phyloP scores from a whole-genome alignment of 805 yeast genomes.

The Tetrapisispora namnaoensis region DNA sequence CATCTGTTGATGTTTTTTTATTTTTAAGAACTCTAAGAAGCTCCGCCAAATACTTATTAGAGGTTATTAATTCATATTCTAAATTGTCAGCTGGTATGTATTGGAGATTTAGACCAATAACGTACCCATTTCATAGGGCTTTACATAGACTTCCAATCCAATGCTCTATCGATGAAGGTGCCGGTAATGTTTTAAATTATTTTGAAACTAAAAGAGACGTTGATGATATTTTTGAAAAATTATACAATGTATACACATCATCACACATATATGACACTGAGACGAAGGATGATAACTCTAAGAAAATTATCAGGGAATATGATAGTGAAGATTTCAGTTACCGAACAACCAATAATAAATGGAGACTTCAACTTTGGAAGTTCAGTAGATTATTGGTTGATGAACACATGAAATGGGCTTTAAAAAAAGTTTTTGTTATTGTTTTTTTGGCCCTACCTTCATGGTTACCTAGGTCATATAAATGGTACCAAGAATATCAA shows the following conservation, averaged over 20 bases:
- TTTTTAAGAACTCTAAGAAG: conserved; percentile 35
- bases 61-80: conserved; percentile 17
- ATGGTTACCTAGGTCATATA: conserved; percentile 32
- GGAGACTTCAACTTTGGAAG: conserved; percentile 34
- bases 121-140: conserved; percentile 34
- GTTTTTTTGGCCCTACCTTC: conserved; percentile 35
- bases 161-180: conserved; percentile 39
- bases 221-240: conserved; percentile 36
- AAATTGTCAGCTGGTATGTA: conserved; percentile 16
- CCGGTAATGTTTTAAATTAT: conserved; percentile 35
- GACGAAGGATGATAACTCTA: conserved; percentile 1
- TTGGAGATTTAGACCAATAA: conserved; percentile 28
- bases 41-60: conserved; percentile 30
- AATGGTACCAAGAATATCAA: conserved; percentile 36
- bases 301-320: conserved; percentile 29
- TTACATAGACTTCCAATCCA: conserved; percentile 34
- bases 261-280: conserved; percentile 19
- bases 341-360: conserved; percentile 30
- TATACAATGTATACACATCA: conserved; percentile 38
- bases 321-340: conserved; percentile 35
- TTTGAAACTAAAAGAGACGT: conserved; percentile 36
- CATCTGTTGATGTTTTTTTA: conserved; percentile 32
- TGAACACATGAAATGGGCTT: conserved; percentile 36
- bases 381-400: conserved; percentile 27
- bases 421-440: conserved; percentile 32